Evolutionary conservation across 2,329 filamentous ascomycete genomes (phyloP).

Genomic region (Ascochyta viciae-villosae): DNA sequence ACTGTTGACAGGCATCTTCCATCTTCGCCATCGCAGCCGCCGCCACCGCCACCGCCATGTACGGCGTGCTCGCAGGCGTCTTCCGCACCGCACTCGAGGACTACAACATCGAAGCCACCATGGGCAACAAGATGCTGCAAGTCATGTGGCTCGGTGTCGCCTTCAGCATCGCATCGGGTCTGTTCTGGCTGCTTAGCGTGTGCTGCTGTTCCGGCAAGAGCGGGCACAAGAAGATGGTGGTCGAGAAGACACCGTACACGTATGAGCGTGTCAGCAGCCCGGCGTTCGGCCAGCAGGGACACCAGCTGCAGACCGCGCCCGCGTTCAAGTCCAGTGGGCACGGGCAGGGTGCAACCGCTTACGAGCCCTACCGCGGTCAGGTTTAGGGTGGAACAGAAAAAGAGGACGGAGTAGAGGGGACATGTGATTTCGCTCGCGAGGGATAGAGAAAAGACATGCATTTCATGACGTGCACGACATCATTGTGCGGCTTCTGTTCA

Average conservation of each 20-base stretch:
- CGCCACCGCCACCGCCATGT: constrained; percentile 76
- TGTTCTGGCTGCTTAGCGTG: constrained; percentile 91
- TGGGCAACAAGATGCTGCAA: constrained; percentile 75
- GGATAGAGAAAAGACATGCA: background rate
- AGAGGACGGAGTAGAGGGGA: no score
- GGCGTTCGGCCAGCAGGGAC: constrained; percentile 46
- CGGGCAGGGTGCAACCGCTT: constrained; percentile 41
- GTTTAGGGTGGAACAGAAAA: background rate
- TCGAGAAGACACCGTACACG: constrained; percentile 67
- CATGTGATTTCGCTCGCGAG: no score
- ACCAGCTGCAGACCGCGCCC: constrained; percentile 22
- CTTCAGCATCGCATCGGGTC: constrained; percentile 74
- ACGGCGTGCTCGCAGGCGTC: constrained; percentile 71
- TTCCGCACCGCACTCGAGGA: constrained; percentile 71
- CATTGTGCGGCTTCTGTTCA: constrained; percentile 12
- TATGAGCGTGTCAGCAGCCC: constrained; percentile 63
- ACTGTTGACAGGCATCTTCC: constrained; percentile 53
- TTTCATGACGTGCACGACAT: constrained; percentile 1
- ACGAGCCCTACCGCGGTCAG: constrained; percentile 49
- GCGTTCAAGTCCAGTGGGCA: constrained; percentile 27
- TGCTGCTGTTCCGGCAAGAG: constrained; percentile 86
- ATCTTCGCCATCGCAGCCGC: constrained; percentile 71
- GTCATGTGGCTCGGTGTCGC: constrained; percentile 80
- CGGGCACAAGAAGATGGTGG: constrained; percentile 54
- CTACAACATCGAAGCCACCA: constrained; percentile 72